Evolutionary conservation across 257 asterid genomes (phyloP).

Genomic region (Apocynum venetum): DNA sequence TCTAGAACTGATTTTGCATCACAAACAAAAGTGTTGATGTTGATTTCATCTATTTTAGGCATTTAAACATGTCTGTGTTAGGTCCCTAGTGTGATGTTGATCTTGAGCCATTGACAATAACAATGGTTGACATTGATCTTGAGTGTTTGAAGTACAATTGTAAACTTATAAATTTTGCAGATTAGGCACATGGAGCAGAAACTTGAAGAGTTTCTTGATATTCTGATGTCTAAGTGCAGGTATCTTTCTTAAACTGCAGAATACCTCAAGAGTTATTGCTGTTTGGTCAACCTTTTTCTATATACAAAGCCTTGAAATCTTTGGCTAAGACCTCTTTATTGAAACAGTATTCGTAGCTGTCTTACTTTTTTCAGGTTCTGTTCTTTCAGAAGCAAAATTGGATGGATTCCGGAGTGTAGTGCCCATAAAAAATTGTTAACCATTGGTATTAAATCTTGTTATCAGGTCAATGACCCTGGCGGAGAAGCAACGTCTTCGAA

Average conservation of each 20-base stretch:
- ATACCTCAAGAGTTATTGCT: neutral
- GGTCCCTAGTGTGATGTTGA: neutral
- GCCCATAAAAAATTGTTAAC: neutral
- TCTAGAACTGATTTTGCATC: neutral
- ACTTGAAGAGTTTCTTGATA: constrained; percentile 60
- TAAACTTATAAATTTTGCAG: constrained; percentile 30
- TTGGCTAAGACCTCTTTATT: neutral
- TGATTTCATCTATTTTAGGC: neutral
- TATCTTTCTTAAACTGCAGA: constrained; percentile 14
- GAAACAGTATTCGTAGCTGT: neutral
- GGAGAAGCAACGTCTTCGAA: constrained; percentile 59
- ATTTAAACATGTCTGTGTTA: neutral
- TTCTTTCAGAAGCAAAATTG: neutral
- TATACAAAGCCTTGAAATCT: neutral
- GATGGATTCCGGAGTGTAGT: neutral
- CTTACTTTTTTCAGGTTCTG: neutral
- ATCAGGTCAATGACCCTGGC: constrained; percentile 58
- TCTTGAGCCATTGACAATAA: no score
- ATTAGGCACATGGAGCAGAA: constrained; percentile 67
- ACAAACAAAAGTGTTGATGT: neutral
- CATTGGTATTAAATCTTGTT: neutral
- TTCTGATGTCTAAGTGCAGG: constrained; percentile 65
- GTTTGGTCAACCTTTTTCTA: neutral
- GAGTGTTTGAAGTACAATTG: neutral
- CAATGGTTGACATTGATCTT: neutral